Evolutionary conservation across 495 filamentous ascomycete genomes (phyloP), one percentile per base, ranked within the genome.

Genomic region (Jackrogersella multiformis): DNA sequence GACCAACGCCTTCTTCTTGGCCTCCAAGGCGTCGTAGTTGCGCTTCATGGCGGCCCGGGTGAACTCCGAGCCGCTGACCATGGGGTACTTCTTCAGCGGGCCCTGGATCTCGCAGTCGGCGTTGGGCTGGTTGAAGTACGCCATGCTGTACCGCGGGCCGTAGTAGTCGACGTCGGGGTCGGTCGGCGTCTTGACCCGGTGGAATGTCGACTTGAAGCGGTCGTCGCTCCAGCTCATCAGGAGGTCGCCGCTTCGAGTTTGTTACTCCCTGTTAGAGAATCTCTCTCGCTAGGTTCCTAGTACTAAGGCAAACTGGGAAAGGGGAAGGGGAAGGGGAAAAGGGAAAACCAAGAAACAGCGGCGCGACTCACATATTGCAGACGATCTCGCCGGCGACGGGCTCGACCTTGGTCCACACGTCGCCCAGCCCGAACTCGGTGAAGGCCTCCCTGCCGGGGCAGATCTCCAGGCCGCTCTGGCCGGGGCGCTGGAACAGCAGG

Each of bases 221-320:
- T 90, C 88, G 65, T 90, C 88, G 45, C 83, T 87, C 86, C 88
- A 90, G 12, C 80, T 84, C 87, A 90, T 89, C 24, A 91, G 79
- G 67, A 90, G 77, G 70, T 90, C 87, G 12, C 88, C 88, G 59
- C 74, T 74, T 45, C 41, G 36, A 16, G 39, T 16, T 42, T 42
- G 9, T 4, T 26, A n/a, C n/a, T 38, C 9, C 30, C 5, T 5
- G 12, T 53, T 6, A 53, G 30, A 34, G 10, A 12, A 2, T 16
- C 21, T 23, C 21, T 18, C 13, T 18, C 36, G 4, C 15, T 41
- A 7, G 32, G 9, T 12, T 5, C 32, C 15, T 3, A 5, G 15
- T 4, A 48, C 15, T 15, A 13, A 9, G 5, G 0, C 12, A n/a
- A 28, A 28, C 10, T n/a, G 21, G 23, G 4, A 18, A 36, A 36